Base-by-base conservation (phyloP, 345 rosid species). In the Syzygium grande region DNA sequence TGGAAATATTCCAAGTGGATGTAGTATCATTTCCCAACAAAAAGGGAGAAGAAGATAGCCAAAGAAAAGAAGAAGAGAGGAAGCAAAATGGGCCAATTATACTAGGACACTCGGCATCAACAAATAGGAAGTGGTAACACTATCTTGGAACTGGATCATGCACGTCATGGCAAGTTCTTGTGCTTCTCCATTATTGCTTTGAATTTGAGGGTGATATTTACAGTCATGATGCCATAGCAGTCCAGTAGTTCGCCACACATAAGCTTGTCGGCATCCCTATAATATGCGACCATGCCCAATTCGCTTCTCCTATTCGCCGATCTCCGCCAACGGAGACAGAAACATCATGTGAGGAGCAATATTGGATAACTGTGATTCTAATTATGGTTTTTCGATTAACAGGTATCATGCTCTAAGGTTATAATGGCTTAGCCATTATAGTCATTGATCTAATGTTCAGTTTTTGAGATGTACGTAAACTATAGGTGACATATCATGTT, bases 181-280 rank as follows among this genome's bases (percentile, higher is more conserved):
- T 54, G 10, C 46, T 56, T 49, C 73, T n/a, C 85, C 22, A 38
- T 87, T 53, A 51, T 22, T 43, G 38, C 30, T 65, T 52, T 58
- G 30, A 80, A 38, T 84, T 78, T 21, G 65, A 73, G 23, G 49
- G 49, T 38, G 49, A 38, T 73, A 73, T 83, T 88, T 27, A 29
- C 19, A 17, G 38, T 92, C 91, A 90, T 65, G 95, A 91, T 55
- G 94, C 93, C 86, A 88, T 77, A 38, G 94, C 93, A 4, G 92
- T 88, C 94, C 92, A 93, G 51, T 85, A 91, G 84, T 86, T 90
- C 9, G 90, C 87, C 7, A 87, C 73, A 91, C 95, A 94, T 9
- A 65, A 65, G 89, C 95, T 94, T 58, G 94, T 85, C 41, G 96
- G 96, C 21, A 95, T 94, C 88, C 89, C 92, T 49, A 95, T 95